A percentile compares a stretch with the other conserved stretches of the same genome.
Evolutionary conservation across 768 basidiomycete species (phyloP).

Genomic region (Brasilioporus rufonigricans): DNA sequence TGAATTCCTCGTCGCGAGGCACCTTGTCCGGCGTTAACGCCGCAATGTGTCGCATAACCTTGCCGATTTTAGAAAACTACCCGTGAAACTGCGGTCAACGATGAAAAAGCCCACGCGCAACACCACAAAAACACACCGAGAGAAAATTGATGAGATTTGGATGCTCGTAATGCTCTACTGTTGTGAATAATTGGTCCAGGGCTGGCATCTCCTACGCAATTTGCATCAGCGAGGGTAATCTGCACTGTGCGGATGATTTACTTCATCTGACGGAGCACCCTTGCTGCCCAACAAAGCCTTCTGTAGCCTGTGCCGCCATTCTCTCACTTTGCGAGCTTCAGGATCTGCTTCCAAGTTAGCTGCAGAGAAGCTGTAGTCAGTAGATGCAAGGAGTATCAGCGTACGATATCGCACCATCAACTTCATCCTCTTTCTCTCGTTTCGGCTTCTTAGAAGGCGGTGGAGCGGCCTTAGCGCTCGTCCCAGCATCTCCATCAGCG

Average conservation of each 20-base stretch:
- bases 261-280: slow-evolving; percentile 61
- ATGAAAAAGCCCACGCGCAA: slow-evolving; percentile 3
- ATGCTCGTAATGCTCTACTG: slow-evolving; percentile 71
- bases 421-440: slow-evolving; percentile 58
- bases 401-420: slow-evolving; percentile 46
- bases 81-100: slow-evolving; percentile 8
- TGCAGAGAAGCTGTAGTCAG: slow-evolving; percentile 15
- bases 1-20: slow-evolving; percentile 50
- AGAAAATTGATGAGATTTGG: slow-evolving; percentile 76
- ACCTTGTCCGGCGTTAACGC: slow-evolving; percentile 41
- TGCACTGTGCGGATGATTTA: slow-evolving; percentile 31
- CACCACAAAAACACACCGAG: slow-evolving; percentile 37
- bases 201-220: slow-evolving; percentile 68
- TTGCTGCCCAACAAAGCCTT: slow-evolving; percentile 77
- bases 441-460: slow-evolving; percentile 66
- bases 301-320: slow-evolving; percentile 92
- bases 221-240: slow-evolving; percentile 7
- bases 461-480: slow-evolving; percentile 54
- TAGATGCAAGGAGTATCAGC: background rate
- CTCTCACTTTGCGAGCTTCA: slow-evolving; percentile 74
- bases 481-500: slow-evolving; percentile 44
- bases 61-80: slow-evolving; percentile 49
- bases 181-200: slow-evolving; percentile 68
- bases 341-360: slow-evolving; percentile 51
- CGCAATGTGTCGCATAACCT: slow-evolving; percentile 64